A percentile compares a stretch with the other conserved stretches of the same genome.
Conservation (phyloP, 1,284 basidiomycete species). For the Moesziomyces sp. region DNA sequence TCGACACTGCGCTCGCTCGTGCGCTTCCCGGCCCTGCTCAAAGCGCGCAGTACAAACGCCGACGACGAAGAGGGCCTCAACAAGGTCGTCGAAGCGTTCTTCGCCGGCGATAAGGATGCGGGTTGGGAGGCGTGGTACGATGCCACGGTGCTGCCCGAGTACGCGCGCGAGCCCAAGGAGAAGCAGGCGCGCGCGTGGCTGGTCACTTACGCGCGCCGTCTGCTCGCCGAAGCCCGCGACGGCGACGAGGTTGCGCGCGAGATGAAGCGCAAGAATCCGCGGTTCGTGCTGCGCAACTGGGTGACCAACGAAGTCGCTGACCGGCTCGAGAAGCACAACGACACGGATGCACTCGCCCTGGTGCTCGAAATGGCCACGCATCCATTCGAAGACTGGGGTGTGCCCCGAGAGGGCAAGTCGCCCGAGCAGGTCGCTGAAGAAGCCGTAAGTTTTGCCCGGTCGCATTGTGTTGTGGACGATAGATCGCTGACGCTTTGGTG, state of each 20-base stretch:
- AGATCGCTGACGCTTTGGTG: not conserved
- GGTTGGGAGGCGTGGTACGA: constrained; percentile 42
- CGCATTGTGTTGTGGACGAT: not conserved
- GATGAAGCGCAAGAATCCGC: constrained; percentile 55
- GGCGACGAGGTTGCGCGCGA: constrained; percentile 27
- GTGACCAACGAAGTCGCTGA: constrained; percentile 61
- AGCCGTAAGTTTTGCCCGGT: constrained; percentile 71
- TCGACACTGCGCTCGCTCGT: constrained; percentile 51
- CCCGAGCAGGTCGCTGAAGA: constrained; percentile 72
- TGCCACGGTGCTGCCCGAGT: constrained; percentile 24
- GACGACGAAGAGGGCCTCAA: constrained; percentile 35
- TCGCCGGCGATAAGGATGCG: constrained; percentile 14
- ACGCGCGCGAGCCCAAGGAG: constrained; percentile 35
- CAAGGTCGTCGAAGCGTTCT: constrained; percentile 27
- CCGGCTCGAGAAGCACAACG: constrained; percentile 53
- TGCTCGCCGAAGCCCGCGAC: constrained; percentile 39
- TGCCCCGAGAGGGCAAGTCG: constrained; percentile 59
- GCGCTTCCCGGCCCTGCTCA: constrained; percentile 37
- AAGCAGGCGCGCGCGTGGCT: constrained; percentile 49
- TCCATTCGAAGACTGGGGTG: constrained; percentile 58
- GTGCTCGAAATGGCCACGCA: constrained; percentile 57
- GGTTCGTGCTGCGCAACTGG: constrained; percentile 65
- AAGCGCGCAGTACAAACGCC: constrained; percentile 6
- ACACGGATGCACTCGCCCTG: constrained; percentile 55
- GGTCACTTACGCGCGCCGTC: constrained; percentile 37